These are phyloP conservation scores for Ricinus communis DNA, from an alignment of 345 rosid species.

Conservation along the genomic window DNA sequence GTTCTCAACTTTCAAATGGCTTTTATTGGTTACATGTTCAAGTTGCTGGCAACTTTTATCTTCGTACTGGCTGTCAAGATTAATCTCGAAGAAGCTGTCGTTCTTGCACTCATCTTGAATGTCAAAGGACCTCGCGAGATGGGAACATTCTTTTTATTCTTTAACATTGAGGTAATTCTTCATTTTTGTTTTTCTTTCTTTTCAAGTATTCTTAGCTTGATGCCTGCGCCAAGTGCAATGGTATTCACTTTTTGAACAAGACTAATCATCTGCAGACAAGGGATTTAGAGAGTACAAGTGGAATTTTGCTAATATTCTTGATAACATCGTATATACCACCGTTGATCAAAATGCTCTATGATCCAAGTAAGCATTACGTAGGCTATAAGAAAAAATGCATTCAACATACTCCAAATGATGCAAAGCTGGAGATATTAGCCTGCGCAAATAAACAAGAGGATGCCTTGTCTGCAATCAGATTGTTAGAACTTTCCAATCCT, in stretches of 20 bases:
- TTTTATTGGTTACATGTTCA: constrained; percentile 4
- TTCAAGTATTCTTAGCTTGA: too few relatives aligned
- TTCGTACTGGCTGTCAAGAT: constrained; percentile 15
- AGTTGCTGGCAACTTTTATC: constrained; percentile 4
- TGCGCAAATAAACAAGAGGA: constrained; percentile 32
- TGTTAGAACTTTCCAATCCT: constrained; percentile 25
- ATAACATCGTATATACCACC: constrained; percentile 20
- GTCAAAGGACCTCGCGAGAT: constrained; percentile 29
- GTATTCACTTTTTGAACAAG: not conserved
- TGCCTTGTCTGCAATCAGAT: constrained; percentile 24
- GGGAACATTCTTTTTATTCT: constrained; percentile 21
- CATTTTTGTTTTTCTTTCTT: too few relatives aligned
- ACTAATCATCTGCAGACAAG: not conserved
- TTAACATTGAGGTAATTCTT: constrained; percentile 14
- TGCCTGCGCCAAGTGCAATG: not conserved
- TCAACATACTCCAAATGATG: constrained; percentile 4
- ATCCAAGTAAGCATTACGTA: constrained; percentile 23
- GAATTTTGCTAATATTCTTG: constrained; percentile 11
- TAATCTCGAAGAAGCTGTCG: constrained; percentile 13
- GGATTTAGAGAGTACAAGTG: constrained; percentile 3
- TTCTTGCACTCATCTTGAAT: constrained; percentile 24
- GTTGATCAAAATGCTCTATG: constrained; percentile 18
- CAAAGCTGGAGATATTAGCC: constrained; percentile 23
- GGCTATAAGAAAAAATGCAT: constrained; percentile 31
- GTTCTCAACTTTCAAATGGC: not conserved